These are phyloP conservation scores for Kwoniella sp. DNA, from an alignment of 768 basidiomycete genomes.

Conservation along the genomic window DNA sequence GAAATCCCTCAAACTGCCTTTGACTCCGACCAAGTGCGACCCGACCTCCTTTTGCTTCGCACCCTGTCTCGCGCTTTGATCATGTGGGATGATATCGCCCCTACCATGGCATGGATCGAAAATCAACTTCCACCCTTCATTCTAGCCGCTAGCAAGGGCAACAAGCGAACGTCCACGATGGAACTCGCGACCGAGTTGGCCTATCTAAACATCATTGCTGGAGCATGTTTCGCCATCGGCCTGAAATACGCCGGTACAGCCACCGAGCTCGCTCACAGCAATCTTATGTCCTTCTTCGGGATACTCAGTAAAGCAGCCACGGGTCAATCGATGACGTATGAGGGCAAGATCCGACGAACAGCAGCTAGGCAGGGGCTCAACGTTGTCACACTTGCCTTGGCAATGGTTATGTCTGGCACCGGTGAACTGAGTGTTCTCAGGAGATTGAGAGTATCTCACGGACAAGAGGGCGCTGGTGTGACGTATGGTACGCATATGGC, in stretches of 20 bases:
- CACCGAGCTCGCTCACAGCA: constrained; percentile 79
- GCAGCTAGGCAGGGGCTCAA: constrained; percentile 85
- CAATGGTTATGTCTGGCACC: constrained; percentile 96
- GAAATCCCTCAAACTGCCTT: constrained; percentile 78
- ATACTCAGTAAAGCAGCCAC: constrained; percentile 58
- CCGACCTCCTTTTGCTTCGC: constrained; percentile 80
- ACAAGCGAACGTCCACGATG: constrained; percentile 61
- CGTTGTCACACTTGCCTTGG: constrained; percentile 78
- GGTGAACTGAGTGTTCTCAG: constrained; percentile 89
- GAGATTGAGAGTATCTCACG: constrained; percentile 83
- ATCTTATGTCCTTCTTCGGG: constrained; percentile 80
- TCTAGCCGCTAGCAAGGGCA: constrained; percentile 60
- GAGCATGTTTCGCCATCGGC: constrained; percentile 86
- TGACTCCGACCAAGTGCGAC: constrained; percentile 80
- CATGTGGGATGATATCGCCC: constrained; percentile 77
- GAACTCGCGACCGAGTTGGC: constrained; percentile 72
- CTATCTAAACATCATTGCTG: constrained; percentile 86
- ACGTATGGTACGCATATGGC: constrained; percentile 84
- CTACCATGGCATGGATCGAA: constrained; percentile 71
- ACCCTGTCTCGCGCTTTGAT: constrained; percentile 76
- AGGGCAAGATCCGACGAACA: constrained; percentile 82
- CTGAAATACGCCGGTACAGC: constrained; percentile 95
- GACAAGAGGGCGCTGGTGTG: constrained; percentile 66
- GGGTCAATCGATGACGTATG: constrained; percentile 70
- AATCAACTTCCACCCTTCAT: constrained; percentile 71